A percentile compares a stretch with the other conserved stretches of the same genome.
Evolutionary conservation across 2,329 filamentous ascomycete species (phyloP).

Genomic region (Alternaria longipes): DNA sequence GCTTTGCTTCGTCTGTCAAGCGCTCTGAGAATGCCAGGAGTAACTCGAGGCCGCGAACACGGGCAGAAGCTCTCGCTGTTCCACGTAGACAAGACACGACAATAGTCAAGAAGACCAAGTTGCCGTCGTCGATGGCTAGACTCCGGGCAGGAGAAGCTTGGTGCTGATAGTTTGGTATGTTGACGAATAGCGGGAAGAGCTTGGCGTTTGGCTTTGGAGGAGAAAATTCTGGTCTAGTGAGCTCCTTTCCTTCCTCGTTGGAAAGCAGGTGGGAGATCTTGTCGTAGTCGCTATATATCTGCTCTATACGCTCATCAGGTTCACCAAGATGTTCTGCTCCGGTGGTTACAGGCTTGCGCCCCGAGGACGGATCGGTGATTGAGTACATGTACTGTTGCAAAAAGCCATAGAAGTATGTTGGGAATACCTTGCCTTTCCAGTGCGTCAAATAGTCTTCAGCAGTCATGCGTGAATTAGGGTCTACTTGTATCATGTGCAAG

Average conservation of each 20-base stretch:
- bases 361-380: slow-evolving; percentile 88
- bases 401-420: slow-evolving; percentile 96
- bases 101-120: slow-evolving; percentile 88
- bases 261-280: slow-evolving; percentile 96
- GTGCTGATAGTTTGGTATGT: slow-evolving; percentile 85
- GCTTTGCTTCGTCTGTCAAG: slow-evolving; percentile 91
- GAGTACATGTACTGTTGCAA: slow-evolving; percentile 97
- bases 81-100: slow-evolving; percentile 89
- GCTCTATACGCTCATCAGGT: slow-evolving; percentile 91
- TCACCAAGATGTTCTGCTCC: slow-evolving; percentile 79
- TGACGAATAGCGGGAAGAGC: slow-evolving; percentile 82
- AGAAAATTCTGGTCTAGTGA: slow-evolving; percentile 42
- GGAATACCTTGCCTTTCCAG: slow-evolving; percentile 91
- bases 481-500: slow-evolving; percentile 93
- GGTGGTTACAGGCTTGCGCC: slow-evolving; percentile 74
- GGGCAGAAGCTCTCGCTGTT: slow-evolving; percentile 86
- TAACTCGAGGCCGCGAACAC: slow-evolving; percentile 88
- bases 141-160: slow-evolving; percentile 68
- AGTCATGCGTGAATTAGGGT: slow-evolving; percentile 89
- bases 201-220: slow-evolving; percentile 58
- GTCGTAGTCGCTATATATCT: slow-evolving; percentile 93
- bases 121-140: slow-evolving; percentile 81
- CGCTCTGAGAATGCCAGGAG: slow-evolving; percentile 90
- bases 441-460: slow-evolving; percentile 94
- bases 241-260: slow-evolving; percentile 66